Evolutionary conservation across 192 early-diverging fungal genomes (phyloP).

Genomic region (Chytriomyces confervae): DNA sequence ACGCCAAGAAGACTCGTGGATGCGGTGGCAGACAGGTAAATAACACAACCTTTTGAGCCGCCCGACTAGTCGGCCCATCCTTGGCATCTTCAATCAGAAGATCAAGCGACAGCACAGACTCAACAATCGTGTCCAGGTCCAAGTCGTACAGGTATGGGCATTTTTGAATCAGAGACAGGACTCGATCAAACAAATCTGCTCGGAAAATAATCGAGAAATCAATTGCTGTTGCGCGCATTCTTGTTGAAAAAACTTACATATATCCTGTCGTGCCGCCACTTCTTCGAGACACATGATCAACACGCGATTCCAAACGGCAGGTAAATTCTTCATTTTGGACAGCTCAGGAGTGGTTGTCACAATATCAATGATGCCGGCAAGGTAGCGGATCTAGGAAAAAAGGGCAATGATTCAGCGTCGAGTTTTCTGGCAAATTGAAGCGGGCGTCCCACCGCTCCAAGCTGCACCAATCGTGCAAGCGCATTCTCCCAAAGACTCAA

Average conservation of each 20-base stretch:
- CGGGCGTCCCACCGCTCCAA: constrained; percentile 34
- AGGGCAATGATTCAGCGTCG: constrained; percentile 11
- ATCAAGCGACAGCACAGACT: constrained; percentile 6
- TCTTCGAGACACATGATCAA: constrained; percentile 37
- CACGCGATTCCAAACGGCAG: constrained; percentile 47
- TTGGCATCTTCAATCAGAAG: neutral
- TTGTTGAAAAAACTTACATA: neutral
- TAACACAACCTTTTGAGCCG: neutral
- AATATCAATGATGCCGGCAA: constrained; percentile 56
- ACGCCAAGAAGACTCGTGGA: neutral
- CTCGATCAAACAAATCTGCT: constrained; percentile 25
- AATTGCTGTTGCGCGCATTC: neutral
- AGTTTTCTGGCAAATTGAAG: neutral
- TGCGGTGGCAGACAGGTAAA: neutral
- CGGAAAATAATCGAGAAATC: neutral
- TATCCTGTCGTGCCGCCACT: constrained; percentile 25
- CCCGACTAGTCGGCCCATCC: neutral
- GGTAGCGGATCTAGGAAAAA: constrained; percentile 51
- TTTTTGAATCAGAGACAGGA: constrained; percentile 47
- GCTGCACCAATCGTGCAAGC: constrained; percentile 53
- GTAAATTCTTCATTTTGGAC: constrained; percentile 36
- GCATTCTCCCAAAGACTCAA: constrained; percentile 65
- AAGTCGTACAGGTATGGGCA: constrained; percentile 50
- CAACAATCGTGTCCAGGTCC: constrained; percentile 38
- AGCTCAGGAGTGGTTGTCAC: constrained; percentile 47